Evolutionary conservation across 345 rosid species (phyloP).

Genomic region (Acer saccharum): DNA sequence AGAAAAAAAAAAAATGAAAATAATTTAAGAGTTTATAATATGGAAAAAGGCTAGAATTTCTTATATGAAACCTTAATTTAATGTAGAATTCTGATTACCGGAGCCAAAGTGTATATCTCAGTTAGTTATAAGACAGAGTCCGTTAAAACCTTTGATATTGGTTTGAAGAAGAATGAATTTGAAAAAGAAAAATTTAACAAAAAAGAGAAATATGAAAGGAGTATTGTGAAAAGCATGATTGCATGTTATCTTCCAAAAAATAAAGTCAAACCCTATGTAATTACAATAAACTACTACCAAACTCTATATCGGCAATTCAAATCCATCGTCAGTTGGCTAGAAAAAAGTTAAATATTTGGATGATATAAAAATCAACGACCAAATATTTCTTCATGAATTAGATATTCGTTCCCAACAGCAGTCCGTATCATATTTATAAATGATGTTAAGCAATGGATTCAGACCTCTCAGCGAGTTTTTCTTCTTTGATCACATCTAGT

Average conservation of each 20-base stretch:
- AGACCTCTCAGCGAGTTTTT: constrained; percentile 78
- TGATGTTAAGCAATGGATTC: neutral
- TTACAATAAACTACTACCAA: neutral
- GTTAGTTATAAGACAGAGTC: neutral
- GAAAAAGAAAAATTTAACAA: neutral
- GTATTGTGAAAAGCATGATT: neutral
- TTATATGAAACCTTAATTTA: no score
- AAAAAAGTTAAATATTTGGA: neutral
- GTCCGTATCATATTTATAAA: neutral
- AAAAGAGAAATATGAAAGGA: neutral
- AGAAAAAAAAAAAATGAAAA: neutral
- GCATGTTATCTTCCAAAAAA: neutral
- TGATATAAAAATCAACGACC: neutral
- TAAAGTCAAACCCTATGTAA: no score
- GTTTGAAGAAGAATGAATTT: neutral
- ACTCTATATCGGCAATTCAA: neutral
- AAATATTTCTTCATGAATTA: neutral
- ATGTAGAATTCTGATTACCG: neutral
- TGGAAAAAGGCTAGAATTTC: neutral
- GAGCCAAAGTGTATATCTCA: neutral
- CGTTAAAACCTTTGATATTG: neutral
- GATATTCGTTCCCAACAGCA: neutral
- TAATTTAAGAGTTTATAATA: neutral
- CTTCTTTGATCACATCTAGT: constrained; percentile 74
- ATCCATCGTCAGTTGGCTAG: neutral